phyloP scores from a whole-genome alignment of 179 eudicot genomes.

The Vitellaria paradoxa region DNA sequence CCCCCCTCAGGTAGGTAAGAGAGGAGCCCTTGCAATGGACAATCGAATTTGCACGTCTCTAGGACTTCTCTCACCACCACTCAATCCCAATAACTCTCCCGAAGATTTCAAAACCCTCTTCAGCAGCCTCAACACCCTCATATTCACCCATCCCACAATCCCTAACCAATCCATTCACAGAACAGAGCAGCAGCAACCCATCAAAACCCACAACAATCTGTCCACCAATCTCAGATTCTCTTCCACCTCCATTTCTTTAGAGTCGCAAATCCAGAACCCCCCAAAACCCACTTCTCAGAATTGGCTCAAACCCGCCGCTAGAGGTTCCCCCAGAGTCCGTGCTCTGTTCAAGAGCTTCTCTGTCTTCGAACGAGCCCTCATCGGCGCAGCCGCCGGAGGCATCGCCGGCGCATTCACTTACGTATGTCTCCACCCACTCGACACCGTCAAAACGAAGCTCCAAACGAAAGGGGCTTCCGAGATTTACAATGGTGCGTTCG shows the following conservation, averaged over 20 bases:
- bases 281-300: conserved; percentile 32
- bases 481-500: conserved; percentile 61
- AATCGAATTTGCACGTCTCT: conserved; percentile 28
- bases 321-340: conserved; percentile 25
- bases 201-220: conserved; percentile 5
- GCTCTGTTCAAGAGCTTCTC: conserved; percentile 46
- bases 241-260: conserved; percentile 47
- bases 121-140: conserved; percentile 51
- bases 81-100: conserved; percentile 16
- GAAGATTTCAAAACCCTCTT: conserved; percentile 48
- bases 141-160: conserved; percentile 30
- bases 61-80: conserved; percentile 23
- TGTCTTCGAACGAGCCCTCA: conserved; percentile 59
- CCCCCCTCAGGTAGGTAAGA: too few species aligned
- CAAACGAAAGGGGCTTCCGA: conserved; percentile 82
- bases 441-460: conserved; percentile 82
- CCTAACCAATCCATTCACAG: conserved; percentile 10
- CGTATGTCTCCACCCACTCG: conserved; percentile 74
- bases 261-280: conserved; percentile 27
- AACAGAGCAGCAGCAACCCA: conserved; percentile 3
- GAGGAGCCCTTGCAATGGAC: conserved; percentile 26
- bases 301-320: conserved; percentile 41
- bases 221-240: conserved; percentile 35
- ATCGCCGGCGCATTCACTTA: conserved; percentile 88
- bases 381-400: conserved; percentile 82